A percentile compares a stretch with the other conserved stretches of the same genome.
These are phyloP conservation scores for Suillus subaureus DNA, from an alignment of 768 basidiomycete species.

Conservation along the genomic window DNA sequence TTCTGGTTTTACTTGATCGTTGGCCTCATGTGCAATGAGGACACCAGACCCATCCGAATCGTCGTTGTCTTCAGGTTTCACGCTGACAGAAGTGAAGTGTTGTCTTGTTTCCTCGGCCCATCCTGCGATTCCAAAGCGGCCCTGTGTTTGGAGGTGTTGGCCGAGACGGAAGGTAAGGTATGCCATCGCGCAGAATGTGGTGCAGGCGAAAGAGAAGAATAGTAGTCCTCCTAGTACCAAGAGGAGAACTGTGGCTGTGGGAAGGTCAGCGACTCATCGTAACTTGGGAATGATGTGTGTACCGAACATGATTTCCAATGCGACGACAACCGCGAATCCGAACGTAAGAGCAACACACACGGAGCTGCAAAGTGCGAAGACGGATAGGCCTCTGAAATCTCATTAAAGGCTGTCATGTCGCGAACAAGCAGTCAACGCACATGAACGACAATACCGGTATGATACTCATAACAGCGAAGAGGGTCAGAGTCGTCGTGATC, in stretches of 20 bases:
- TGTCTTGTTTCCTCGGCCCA: conserved; percentile 33
- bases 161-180: conserved; percentile 39
- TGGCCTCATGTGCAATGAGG: conserved; percentile 23
- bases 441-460: conserved; percentile 39
- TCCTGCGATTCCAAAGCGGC: conserved; percentile 30
- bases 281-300: neutral
- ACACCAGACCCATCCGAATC: conserved; percentile 29
- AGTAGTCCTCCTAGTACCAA: conserved; percentile 35
- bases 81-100: conserved; percentile 19
- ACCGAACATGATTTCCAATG: conserved; percentile 35
- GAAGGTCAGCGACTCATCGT: conserved; percentile 5
- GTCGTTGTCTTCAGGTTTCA: conserved; percentile 22
- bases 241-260: conserved; percentile 37
- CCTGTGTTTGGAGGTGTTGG: conserved; percentile 36
- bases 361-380: conserved; percentile 39
- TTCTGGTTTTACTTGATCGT: conserved; percentile 24
- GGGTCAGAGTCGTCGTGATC: conserved; percentile 23
- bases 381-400: conserved; percentile 30
- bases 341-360: conserved; percentile 39
- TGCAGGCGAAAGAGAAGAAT: conserved; percentile 36
- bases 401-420: conserved; percentile 14
- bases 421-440: conserved; percentile 31
- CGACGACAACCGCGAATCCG: conserved; percentile 34
- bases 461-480: conserved; percentile 40
- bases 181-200: conserved; percentile 29